Base-by-base conservation (phyloP, 495 filamentous ascomycete species). In the Penicillium herquei region DNA sequence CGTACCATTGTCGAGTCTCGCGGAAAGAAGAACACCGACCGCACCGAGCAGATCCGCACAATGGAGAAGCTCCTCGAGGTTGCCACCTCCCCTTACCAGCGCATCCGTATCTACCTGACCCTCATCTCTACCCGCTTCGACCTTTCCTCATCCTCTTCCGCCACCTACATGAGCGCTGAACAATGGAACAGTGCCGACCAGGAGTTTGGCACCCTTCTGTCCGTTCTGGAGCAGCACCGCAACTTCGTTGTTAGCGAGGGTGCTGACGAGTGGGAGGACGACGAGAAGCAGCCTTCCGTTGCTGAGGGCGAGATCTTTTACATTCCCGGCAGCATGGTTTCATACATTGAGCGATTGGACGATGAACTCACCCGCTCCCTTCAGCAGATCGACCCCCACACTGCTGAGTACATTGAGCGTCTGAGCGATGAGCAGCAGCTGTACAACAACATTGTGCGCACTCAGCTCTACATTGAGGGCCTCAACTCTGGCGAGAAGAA, bases 181-280 rank as follows among this genome's bases (percentile, higher is more conserved):
- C 94, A 98, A 72, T 99, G 94, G 94, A 97, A 97, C 79, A 73
- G 86, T 30, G 92, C 95, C 11, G 89, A 97, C 68, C 82, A 86
- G 63, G 94, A 98, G 66, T 86, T 96, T 58, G 80, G 80, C 12
- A 78, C 75, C 47, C 78, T 99, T 16, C 81, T 99, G 45, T 77
- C 84, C 44, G 84, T 90, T 11, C 86, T 99, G 44, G 91, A 96
- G 69, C 69, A 77, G 37, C 87, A 91, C 70, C 78, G 74, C 52
- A 83, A 92, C 57, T 84, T 91, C 61, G 78, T 98, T 49, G 87
- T 98, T 40, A 78, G 92, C 51, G 94, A 98, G 72, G 84, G 80
- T 57, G 94, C 92, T 13, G 94, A 99, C 58, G 95, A 99, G 68
- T 98, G 94, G 94, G 94, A 99, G 63, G 95, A 99, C 70, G 94